Percentiles rank a stretch among this genome's conserved stretches.
These are phyloP conservation scores for Lactarius pseudohatsudake DNA, from an alignment of 768 basidiomycete species.

Conservation along the genomic window DNA sequence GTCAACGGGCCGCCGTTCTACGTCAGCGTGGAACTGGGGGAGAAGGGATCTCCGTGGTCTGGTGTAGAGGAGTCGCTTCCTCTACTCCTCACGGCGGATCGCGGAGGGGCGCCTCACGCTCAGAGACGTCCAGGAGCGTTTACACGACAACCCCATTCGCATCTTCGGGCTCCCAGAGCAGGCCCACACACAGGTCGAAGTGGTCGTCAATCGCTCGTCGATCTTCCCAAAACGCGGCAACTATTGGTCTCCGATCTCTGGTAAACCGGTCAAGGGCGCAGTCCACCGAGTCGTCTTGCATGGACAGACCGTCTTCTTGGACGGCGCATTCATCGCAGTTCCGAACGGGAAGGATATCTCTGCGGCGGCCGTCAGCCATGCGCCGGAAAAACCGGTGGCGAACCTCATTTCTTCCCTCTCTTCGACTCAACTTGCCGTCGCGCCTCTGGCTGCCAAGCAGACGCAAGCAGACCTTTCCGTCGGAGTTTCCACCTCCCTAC, in stretches of 20 bases:
- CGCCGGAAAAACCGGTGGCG: slow-evolving; percentile 11
- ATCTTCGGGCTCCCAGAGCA: slow-evolving; percentile 93
- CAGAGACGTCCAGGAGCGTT: slow-evolving; percentile 74
- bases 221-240: slow-evolving; percentile 50
- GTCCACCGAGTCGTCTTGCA: slow-evolving; percentile 92
- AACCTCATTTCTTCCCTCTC: slow-evolving; percentile 11
- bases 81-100: slow-evolving; percentile 84
- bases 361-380: slow-evolving; percentile 38
- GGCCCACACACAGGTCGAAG: slow-evolving; percentile 84
- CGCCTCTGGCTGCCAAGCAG: slow-evolving; percentile 16
- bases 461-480: slow-evolving; percentile 4
- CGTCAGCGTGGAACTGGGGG: slow-evolving; percentile 60
- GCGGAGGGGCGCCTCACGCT: slow-evolving; percentile 74
- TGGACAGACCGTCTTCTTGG: slow-evolving; percentile 85
- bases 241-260: slow-evolving; percentile 84
- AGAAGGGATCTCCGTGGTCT: slow-evolving; percentile 63
- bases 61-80: slow-evolving; percentile 89
- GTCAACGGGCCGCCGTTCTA: slow-evolving; percentile 82
- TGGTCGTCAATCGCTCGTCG: slow-evolving; percentile 78
- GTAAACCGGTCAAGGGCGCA: slow-evolving; percentile 60
- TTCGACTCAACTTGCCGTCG: neutral
- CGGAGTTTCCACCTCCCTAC: slow-evolving; percentile 24
- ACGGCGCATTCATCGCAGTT: slow-evolving; percentile 66
- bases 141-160: slow-evolving; percentile 88
- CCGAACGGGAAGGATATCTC: slow-evolving; percentile 75